phyloP scores from a whole-genome alignment of 148 eudicot genomes.

The Silene conica region DNA sequence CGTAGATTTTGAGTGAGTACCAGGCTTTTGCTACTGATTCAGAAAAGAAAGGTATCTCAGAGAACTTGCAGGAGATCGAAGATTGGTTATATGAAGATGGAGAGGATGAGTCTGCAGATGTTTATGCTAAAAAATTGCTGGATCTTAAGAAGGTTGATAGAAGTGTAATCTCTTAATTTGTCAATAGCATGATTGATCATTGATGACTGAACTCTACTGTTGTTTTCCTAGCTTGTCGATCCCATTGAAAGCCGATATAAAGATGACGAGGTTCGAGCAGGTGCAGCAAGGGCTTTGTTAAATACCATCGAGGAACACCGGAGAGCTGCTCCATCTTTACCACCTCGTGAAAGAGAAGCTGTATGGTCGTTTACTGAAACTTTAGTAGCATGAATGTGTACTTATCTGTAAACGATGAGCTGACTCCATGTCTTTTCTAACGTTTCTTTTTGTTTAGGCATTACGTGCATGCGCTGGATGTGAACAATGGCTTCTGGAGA shows the following conservation, averaged over 20 bases:
- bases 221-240: conserved; percentile 53
- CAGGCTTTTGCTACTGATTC: conserved; percentile 61
- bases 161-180: neutral
- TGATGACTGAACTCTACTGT: conserved; percentile 16
- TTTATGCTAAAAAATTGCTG: conserved; percentile 56
- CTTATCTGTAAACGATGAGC: neutral
- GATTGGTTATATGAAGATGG: conserved; percentile 98
- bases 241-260: conserved; percentile 70
- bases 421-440: neutral
- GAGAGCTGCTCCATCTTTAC: conserved; percentile 40
- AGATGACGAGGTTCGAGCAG: conserved; percentile 66
- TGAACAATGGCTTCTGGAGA: conserved; percentile 57
- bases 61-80: conserved; percentile 65
- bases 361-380: conserved; percentile 35
- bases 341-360: conserved; percentile 48
- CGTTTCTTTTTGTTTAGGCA: conserved; percentile 41
- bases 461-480: conserved; percentile 46
- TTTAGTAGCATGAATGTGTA: neutral
- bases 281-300: conserved; percentile 43
- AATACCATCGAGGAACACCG: conserved; percentile 41
- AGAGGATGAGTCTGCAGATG: conserved; percentile 74
- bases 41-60: conserved; percentile 61
- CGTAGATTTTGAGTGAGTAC: conserved; percentile 62
- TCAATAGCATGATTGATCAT: neutral
- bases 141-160: conserved; percentile 59